Evolutionary conservation across 129 eudicot species (phyloP), one percentile per base, ranked within the genome.

Genomic region (Silybum marianum): DNA sequence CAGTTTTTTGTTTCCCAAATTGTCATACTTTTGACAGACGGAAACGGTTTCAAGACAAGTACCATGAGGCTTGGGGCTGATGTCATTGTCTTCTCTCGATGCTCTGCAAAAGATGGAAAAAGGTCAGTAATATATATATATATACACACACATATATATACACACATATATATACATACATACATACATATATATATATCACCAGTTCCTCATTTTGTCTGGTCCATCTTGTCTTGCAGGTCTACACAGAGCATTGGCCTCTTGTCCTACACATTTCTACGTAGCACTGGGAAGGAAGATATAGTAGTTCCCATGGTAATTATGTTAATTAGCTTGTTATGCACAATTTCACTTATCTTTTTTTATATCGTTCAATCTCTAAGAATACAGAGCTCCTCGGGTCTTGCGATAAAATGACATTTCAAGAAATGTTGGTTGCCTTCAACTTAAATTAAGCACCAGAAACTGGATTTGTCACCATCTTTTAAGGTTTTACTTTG

Each of bases 1-100:
- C 51, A 51, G 24, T 25, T 44, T 28, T 71, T 19, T 21, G 11
- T 71, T 58, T 71, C 19, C 32, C 75, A 9, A 32, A 32, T 81
- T 40, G 72, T 78, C 38, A 28, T 78, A 67, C 84, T 77, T 72
- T 39, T 80, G 22, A 75, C 90, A 95, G 98, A 95, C 81, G 99
- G 99, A 72, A 95, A 95, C 69, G 99, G 98, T 80, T 95, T 95
- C 73, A 92, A 95, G 90, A 95, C 99, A 25, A 95, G 99, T 88
- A 92, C 99, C 16, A 95, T 95, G 99, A 89, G 99, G 84, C 99
- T 92, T 85, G 99, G 99, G 28, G 98, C 98, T 48, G 99, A 95
- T 86, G 99, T 95, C 9, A 95, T 95, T 84, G 98, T 95, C 48
- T 93, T 95, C 86, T 85, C 99, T 51, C 90, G 98, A 25, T 85